phyloP scores from a whole-genome alignment of 768 basidiomycete species.

The Lactarius sp. region DNA sequence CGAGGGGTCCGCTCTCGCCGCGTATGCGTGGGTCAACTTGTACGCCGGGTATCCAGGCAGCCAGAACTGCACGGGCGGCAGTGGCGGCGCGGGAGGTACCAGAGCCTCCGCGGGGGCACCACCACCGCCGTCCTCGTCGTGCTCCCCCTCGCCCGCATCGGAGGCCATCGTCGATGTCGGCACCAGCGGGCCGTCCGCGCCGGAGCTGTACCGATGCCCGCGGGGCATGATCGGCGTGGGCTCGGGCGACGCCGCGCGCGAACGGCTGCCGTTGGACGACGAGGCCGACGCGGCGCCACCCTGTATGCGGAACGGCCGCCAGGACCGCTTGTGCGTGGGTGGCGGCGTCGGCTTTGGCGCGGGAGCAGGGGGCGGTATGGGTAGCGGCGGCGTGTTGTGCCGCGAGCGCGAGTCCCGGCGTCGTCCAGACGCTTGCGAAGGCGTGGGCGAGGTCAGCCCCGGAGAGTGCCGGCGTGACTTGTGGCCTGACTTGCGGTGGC shows the following conservation, averaged over 20 bases:
- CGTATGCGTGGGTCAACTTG: background rate
- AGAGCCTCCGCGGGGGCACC: background rate
- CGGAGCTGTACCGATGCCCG: background rate
- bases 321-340: slow-evolving; percentile 9
- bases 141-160: background rate
- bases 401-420: background rate
- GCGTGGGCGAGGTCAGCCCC: slow-evolving; percentile 22
- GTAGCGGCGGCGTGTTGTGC: slow-evolving; percentile 8
- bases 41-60: slow-evolving; percentile 23
- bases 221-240: slow-evolving; percentile 6
- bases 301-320: slow-evolving; percentile 14
- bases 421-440: slow-evolving; percentile 9
- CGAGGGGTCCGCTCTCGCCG: no score
- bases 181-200: background rate
- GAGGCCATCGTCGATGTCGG: slow-evolving; percentile 7
- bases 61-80: slow-evolving; percentile 26
- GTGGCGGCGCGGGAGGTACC: slow-evolving; percentile 19
- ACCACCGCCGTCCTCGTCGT: background rate
- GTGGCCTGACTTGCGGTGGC: slow-evolving; percentile 9
- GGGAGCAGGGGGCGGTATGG: background rate
- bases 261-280: background rate
- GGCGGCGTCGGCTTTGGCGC: background rate
- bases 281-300: slow-evolving; percentile 5
- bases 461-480: slow-evolving; percentile 16
- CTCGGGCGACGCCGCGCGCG: slow-evolving; percentile 3